phyloP scores from a whole-genome alignment of 2,329 filamentous ascomycete species.

The Grosmannia serpens region DNA sequence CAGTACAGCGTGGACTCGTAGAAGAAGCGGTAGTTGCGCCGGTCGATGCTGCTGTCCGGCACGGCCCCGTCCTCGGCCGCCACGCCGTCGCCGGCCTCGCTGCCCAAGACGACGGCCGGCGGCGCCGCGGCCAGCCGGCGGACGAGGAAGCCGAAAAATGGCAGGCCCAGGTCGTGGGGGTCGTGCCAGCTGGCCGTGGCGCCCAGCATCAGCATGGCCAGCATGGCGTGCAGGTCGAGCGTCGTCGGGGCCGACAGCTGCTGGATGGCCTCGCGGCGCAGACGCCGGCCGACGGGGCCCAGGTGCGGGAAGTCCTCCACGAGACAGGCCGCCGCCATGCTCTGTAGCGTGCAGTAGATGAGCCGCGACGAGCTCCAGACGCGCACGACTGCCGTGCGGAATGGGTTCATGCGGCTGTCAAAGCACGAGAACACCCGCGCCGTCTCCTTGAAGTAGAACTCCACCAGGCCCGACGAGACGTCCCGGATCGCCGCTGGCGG shows the following conservation, averaged over 20 bases:
- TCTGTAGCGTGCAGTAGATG: constrained; percentile 43
- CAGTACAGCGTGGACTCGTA: constrained; percentile 44
- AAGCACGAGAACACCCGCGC: constrained; percentile 45
- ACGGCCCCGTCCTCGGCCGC: too few relatives aligned
- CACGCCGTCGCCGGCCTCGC: not conserved
- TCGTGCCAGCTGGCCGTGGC: constrained; percentile 44
- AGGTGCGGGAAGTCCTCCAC: constrained; percentile 42
- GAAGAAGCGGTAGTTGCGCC: constrained; percentile 29
- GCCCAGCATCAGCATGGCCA: constrained; percentile 41
- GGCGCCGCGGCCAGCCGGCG: constrained; percentile 21
- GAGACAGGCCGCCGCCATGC: constrained; percentile 45
- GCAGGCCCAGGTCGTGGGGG: constrained; percentile 37
- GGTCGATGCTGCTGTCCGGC: constrained; percentile 27
- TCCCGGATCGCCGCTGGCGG: constrained; percentile 28
- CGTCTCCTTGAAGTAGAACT: constrained; percentile 47
- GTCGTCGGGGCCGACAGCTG: constrained; percentile 33
- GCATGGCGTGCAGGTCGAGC: constrained; percentile 36
- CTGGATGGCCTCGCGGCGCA: constrained; percentile 40
- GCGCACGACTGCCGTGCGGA: constrained; percentile 36
- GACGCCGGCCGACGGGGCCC: constrained; percentile 32
- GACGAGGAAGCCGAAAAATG: constrained; percentile 37
- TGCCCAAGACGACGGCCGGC: constrained; percentile 5
- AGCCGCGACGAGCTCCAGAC: constrained; percentile 28
- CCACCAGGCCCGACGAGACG: constrained; percentile 38
- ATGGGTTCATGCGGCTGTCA: constrained; percentile 43